A percentile compares a stretch with the other conserved stretches of the same genome.
phyloP scores from a whole-genome alignment of 257 asterid species.

The Nicotiana otophora region DNA sequence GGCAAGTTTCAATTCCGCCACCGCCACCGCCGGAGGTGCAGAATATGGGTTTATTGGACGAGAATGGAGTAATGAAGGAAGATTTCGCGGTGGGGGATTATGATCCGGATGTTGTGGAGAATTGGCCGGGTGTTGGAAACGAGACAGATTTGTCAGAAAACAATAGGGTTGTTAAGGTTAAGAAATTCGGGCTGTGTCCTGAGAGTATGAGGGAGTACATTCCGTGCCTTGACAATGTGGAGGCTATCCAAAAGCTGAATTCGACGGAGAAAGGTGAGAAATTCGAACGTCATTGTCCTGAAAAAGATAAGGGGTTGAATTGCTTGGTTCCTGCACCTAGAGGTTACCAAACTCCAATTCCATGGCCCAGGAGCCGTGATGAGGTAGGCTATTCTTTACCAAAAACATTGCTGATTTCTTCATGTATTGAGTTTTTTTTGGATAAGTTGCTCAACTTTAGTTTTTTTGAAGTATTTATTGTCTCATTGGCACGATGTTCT shows the following conservation, averaged over 20 bases:
- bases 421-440: not conserved
- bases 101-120: conserved; percentile 58
- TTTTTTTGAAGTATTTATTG: not conserved
- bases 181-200: conserved; percentile 53
- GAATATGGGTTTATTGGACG: conserved; percentile 86
- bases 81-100: conserved; percentile 75
- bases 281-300: conserved; percentile 93
- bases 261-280: conserved; percentile 74
- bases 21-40: conserved; percentile 40
- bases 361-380: conserved; percentile 94
- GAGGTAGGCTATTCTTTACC: conserved; percentile 39
- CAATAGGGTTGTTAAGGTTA: conserved; percentile 40
- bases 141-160: conserved; percentile 25
- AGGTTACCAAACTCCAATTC: conserved; percentile 69
- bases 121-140: conserved; percentile 38
- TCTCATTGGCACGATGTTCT: too few relatives aligned
- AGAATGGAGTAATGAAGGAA: conserved; percentile 72
- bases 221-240: conserved; percentile 85
- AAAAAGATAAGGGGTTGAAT: conserved; percentile 50
- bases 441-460: not conserved
- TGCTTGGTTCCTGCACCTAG: conserved; percentile 83
- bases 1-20: not conserved
- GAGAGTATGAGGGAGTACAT: conserved; percentile 76
- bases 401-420: too few relatives aligned
- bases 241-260: conserved; percentile 52